phyloP scores from a whole-genome alignment of 2,329 filamentous ascomycete genomes.

The Penicillium sp. region DNA sequence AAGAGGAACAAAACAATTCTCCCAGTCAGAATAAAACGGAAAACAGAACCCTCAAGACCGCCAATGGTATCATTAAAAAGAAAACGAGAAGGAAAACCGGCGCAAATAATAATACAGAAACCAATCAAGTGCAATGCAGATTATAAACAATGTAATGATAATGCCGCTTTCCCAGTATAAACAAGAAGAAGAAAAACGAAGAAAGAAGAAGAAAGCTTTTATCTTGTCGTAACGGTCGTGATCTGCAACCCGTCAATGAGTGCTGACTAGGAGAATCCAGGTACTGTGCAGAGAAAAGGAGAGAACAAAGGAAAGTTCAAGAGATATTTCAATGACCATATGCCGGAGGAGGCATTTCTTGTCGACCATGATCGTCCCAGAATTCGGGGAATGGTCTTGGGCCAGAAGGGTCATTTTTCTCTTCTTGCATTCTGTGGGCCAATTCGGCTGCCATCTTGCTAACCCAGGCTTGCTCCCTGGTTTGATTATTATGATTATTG shows the following conservation, averaged over 20 bases:
- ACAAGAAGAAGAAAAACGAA: background rate
- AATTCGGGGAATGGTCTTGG: slow-evolving; percentile 31
- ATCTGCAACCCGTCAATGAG: slow-evolving; percentile 14
- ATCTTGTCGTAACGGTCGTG: slow-evolving; percentile 14
- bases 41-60: slow-evolving; percentile 14
- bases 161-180: slow-evolving; percentile 9
- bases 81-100: background rate
- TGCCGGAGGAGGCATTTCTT: slow-evolving; percentile 41
- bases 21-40: slow-evolving; percentile 10
- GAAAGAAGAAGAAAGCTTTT: slow-evolving; percentile 6
- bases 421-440: slow-evolving; percentile 76
- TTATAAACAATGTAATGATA: slow-evolving; percentile 4
- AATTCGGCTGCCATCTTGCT: slow-evolving; percentile 86
- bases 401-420: slow-evolving; percentile 54
- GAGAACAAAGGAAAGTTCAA: background rate
- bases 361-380: slow-evolving; percentile 34
- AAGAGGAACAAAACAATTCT: slow-evolving; percentile 5
- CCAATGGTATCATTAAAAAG: slow-evolving; percentile 14
- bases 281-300: background rate
- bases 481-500: slow-evolving; percentile 19
- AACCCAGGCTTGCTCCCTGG: slow-evolving; percentile 46
- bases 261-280: slow-evolving; percentile 13
- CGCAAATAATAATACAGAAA: slow-evolving; percentile 2
- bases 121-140: slow-evolving; percentile 1
- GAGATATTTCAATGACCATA: slow-evolving; percentile 37